A percentile compares a stretch with the other conserved stretches of the same genome.
phyloP scores from a whole-genome alignment of 305 asterid species.

The Euphrasia arctica region DNA sequence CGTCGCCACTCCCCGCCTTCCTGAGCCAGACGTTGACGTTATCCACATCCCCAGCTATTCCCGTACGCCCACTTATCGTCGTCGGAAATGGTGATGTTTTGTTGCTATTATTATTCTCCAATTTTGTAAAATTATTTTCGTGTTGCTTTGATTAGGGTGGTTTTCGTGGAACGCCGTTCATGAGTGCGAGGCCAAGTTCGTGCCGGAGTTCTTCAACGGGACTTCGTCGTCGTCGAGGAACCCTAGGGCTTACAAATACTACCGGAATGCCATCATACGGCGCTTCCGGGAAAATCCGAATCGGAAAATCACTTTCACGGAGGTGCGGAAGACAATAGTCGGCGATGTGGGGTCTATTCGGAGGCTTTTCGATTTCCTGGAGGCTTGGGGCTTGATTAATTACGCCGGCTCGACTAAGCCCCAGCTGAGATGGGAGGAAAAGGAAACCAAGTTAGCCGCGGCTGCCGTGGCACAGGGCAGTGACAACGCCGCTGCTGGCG shows the following conservation, averaged over 20 bases:
- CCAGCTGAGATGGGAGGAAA: constrained; percentile 77
- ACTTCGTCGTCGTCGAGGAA: constrained; percentile 65
- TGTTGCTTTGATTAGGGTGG: constrained; percentile 55
- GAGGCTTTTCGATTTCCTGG: constrained; percentile 78
- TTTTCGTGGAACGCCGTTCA: constrained; percentile 81
- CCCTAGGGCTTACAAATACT: constrained; percentile 76
- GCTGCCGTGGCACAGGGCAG: constrained; percentile 34
- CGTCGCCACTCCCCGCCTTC: constrained; percentile 31
- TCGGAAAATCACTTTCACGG: constrained; percentile 71
- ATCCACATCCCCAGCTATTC: constrained; percentile 85
- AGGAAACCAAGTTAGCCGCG: constrained; percentile 52
- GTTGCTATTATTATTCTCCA: not conserved
- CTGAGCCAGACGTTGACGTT: constrained; percentile 48
- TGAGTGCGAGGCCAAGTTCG: constrained; percentile 66
- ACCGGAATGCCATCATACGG: constrained; percentile 69
- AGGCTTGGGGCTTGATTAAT: constrained; percentile 93
- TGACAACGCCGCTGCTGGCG: constrained; percentile 31
- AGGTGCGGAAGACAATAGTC: constrained; percentile 72
- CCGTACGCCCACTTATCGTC: constrained; percentile 41
- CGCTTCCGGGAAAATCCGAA: constrained; percentile 70
- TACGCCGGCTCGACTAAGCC: constrained; percentile 61
- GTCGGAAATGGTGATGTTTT: not conserved
- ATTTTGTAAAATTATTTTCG: not conserved
- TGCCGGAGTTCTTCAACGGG: constrained; percentile 86
- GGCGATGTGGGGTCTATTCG: constrained; percentile 91